Evolutionary conservation across 495 filamentous ascomycete species (phyloP).

Genomic region (Amphirosellinia nigrospora): DNA sequence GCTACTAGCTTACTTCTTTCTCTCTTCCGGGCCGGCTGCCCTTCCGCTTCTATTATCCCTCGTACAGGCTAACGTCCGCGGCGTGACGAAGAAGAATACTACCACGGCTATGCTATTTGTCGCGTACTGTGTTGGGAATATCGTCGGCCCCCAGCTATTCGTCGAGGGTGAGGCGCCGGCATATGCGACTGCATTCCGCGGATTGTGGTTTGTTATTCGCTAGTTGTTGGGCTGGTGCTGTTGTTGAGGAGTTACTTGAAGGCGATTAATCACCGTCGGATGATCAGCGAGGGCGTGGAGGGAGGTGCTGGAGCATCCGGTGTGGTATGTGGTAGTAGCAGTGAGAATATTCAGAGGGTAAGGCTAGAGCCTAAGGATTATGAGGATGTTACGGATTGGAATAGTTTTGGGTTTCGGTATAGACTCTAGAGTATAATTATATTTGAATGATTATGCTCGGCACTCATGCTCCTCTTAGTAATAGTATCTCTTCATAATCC

Average conservation of each 20-base stretch:
- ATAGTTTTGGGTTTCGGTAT: conserved; percentile 60
- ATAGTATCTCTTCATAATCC: background rate
- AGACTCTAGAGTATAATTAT: conserved; percentile 36
- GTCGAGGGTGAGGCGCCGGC: conserved; percentile 39
- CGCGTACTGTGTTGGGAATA: conserved; percentile 66
- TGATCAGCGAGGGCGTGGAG: conserved; percentile 49
- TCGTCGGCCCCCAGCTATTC: conserved; percentile 45
- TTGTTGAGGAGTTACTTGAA: conserved; percentile 51
- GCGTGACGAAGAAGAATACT: conserved; percentile 78
- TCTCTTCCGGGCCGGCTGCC: conserved; percentile 41
- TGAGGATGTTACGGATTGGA: conserved; percentile 58
- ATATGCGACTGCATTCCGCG: conserved; percentile 54
- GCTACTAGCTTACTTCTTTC: conserved; percentile 43
- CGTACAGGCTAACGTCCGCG: conserved; percentile 64
- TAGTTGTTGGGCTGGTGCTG: conserved; percentile 48
- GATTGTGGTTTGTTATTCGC: conserved; percentile 60
- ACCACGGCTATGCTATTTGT: conserved; percentile 67
- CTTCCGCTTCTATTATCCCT: conserved; percentile 45
- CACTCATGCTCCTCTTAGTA: too few relatives aligned
- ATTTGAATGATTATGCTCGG: background rate
- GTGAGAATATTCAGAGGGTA: conserved; percentile 38
- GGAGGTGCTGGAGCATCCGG: conserved; percentile 48
- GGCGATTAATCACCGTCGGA: conserved; percentile 47
- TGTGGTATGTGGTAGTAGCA: conserved; percentile 51
- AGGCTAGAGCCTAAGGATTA: conserved; percentile 56